Evolutionary conservation across 2,329 filamentous ascomycete species (phyloP).

Genomic region (Trichophyton verrucosum): DNA sequence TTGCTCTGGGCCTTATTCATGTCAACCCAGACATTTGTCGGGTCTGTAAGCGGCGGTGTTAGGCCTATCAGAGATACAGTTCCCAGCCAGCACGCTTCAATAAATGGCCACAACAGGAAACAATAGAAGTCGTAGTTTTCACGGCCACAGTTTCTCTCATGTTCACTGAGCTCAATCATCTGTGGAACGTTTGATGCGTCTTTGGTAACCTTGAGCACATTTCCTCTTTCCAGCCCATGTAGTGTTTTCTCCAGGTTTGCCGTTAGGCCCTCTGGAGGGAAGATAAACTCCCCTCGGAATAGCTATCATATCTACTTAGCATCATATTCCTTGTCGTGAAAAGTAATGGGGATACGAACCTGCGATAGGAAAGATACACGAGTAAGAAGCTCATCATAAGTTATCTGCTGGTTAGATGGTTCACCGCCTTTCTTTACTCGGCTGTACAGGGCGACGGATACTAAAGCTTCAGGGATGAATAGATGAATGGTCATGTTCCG

Average conservation of each 20-base stretch:
- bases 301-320: slow-evolving; percentile 38
- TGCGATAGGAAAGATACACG: slow-evolving; percentile 82
- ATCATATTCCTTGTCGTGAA: slow-evolving; percentile 10
- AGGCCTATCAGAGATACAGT: slow-evolving; percentile 79
- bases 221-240: slow-evolving; percentile 61
- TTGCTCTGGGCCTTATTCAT: slow-evolving; percentile 64
- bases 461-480: slow-evolving; percentile 85
- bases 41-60: slow-evolving; percentile 51
- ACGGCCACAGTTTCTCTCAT: slow-evolving; percentile 63
- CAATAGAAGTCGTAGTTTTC: slow-evolving; percentile 99
- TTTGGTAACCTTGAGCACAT: slow-evolving; percentile 57
- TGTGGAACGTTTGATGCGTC: slow-evolving; percentile 43
- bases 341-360: slow-evolving; percentile 18
- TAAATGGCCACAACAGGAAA: slow-evolving; percentile 96
- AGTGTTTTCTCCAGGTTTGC: slow-evolving; percentile 73
- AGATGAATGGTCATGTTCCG: slow-evolving; percentile 99
- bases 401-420: slow-evolving; percentile 63
- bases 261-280: slow-evolving; percentile 70
- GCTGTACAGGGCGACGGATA: slow-evolving; percentile 82
- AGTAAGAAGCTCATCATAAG: slow-evolving; percentile 57
- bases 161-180: slow-evolving; percentile 60
- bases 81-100: slow-evolving; percentile 86
- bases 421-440: slow-evolving; percentile 85
- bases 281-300: slow-evolving; percentile 95
- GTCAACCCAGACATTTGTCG: slow-evolving; percentile 66